These are phyloP conservation scores for Pelargonium myrrhifolium DNA, from an alignment of 441 rosid genomes.

Conservation along the genomic window DNA sequence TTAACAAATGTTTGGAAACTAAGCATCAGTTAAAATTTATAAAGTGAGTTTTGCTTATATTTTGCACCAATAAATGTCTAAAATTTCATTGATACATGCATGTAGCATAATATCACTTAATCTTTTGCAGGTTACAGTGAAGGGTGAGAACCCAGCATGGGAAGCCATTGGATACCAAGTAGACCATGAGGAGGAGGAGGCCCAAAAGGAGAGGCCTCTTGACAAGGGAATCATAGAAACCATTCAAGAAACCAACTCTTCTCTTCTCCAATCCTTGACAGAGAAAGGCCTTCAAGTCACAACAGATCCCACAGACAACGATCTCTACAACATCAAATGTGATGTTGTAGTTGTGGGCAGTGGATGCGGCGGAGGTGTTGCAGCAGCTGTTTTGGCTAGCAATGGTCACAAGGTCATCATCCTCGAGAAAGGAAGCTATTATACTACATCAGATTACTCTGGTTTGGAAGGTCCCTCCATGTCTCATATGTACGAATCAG, in stretches of 20 bases:
- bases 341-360: slow-evolving; percentile 75
- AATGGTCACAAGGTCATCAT: slow-evolving; percentile 69
- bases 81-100: no score
- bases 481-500: slow-evolving; percentile 10
- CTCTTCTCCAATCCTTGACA: slow-evolving; percentile 40
- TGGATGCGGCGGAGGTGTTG: slow-evolving; percentile 95
- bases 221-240: slow-evolving; percentile 67
- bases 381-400: slow-evolving; percentile 66
- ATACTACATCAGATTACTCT: slow-evolving; percentile 42
- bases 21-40: no score
- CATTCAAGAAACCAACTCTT: slow-evolving; percentile 32
- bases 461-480: slow-evolving; percentile 58
- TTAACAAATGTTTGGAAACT: no score
- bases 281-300: slow-evolving; percentile 51
- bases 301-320: slow-evolving; percentile 19
- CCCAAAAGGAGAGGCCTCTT: slow-evolving; percentile 46
- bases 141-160: slow-evolving; percentile 64
- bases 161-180: slow-evolving; percentile 53
- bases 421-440: slow-evolving; percentile 80
- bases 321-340: slow-evolving; percentile 44
- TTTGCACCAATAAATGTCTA: no score
- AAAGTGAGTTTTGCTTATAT: no score
- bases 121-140: slow-evolving; percentile 41
- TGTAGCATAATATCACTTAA: no score
- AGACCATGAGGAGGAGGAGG: slow-evolving; percentile 18